Percentiles rank a stretch among this genome's conserved stretches.
Evolutionary conservation across 2,329 filamentous ascomycete genomes (phyloP).

Genomic region (Claviceps sp.): DNA sequence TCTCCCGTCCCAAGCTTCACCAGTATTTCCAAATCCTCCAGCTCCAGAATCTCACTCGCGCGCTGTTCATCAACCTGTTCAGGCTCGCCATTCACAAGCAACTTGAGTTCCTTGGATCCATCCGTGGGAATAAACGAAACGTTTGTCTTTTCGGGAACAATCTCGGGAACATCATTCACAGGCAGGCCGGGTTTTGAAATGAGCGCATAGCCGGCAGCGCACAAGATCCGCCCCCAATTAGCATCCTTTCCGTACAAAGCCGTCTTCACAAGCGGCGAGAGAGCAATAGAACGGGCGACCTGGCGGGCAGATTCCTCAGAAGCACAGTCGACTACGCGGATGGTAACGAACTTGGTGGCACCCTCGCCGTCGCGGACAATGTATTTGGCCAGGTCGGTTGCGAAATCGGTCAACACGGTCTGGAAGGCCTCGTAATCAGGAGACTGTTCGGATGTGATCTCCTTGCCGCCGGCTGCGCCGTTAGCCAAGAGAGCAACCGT

Average conservation of each 20-base stretch:
- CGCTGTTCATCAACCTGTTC: conserved; percentile 64
- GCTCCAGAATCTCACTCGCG: conserved; percentile 64
- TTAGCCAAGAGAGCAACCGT: conserved; percentile 92
- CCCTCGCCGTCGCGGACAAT: conserved; percentile 94
- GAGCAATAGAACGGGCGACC: conserved; percentile 78
- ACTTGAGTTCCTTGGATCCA: conserved; percentile 61
- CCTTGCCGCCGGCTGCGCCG: conserved; percentile 67
- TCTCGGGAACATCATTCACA: conserved; percentile 46
- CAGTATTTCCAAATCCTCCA: conserved; percentile 67
- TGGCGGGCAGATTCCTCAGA: conserved; percentile 58
- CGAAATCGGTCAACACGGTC: conserved; percentile 59
- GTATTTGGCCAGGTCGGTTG: conserved; percentile 75
- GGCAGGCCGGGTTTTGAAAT: conserved; percentile 44
- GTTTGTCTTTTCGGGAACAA: conserved; percentile 57
- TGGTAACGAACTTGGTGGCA: conserved; percentile 94
- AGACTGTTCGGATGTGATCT: conserved; percentile 40
- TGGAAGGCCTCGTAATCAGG: conserved; percentile 60
- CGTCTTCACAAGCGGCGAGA: conserved; percentile 90
- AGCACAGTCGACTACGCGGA: conserved; percentile 64
- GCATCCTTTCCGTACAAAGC: conserved; percentile 94
- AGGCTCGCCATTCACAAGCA: conserved; percentile 69
- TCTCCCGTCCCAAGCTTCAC: conserved; percentile 58
- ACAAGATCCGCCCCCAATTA: conserved; percentile 96
- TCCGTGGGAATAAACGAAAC: conserved; percentile 70
- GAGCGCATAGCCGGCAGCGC: conserved; percentile 74